phyloP scores from a whole-genome alignment of 2,329 filamentous ascomycete species.

The Pseudogymnoascus sp. region DNA sequence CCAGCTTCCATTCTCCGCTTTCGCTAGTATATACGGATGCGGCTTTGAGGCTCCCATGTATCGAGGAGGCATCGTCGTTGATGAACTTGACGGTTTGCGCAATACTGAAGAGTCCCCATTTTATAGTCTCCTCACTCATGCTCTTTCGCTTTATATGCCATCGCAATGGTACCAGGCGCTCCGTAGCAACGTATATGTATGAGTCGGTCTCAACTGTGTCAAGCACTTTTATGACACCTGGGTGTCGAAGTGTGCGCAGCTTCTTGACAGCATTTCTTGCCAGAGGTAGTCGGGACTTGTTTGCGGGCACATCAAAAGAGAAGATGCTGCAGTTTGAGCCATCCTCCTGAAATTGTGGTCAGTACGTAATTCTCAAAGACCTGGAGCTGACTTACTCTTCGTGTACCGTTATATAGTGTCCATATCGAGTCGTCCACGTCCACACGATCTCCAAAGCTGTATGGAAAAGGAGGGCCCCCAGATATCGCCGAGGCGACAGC shows the following conservation, averaged over 20 bases:
- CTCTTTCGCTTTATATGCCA: constrained; percentile 90
- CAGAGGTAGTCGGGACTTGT: constrained; percentile 73
- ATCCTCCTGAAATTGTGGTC: constrained; percentile 61
- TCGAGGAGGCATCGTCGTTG: constrained; percentile 84
- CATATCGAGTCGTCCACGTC: constrained; percentile 92
- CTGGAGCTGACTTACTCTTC: constrained; percentile 50
- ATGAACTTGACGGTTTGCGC: constrained; percentile 95
- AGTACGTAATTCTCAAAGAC: constrained; percentile 12
- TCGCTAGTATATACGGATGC: constrained; percentile 89
- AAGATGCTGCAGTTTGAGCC: constrained; percentile 93
- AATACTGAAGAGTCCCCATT: constrained; percentile 88
- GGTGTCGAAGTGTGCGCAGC: constrained; percentile 84
- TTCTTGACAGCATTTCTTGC: constrained; percentile 94
- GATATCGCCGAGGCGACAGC: constrained; percentile 95
- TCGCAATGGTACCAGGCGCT: constrained; percentile 75
- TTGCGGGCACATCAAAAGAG: constrained; percentile 80
- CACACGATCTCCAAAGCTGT: constrained; percentile 85
- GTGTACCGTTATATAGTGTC: constrained; percentile 92
- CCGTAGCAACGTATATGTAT: constrained; percentile 93
- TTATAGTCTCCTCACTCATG: constrained; percentile 82
- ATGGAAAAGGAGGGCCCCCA: constrained; percentile 87
- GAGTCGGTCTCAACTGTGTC: constrained; percentile 95
- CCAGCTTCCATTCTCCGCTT: constrained; percentile 96
- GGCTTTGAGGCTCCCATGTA: constrained; percentile 80
- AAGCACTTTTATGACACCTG: constrained; percentile 86